Evolutionary conservation across 768 basidiomycete genomes (phyloP), one percentile per base, ranked within the genome.

Genomic region (Fistulinella prunicolor): DNA sequence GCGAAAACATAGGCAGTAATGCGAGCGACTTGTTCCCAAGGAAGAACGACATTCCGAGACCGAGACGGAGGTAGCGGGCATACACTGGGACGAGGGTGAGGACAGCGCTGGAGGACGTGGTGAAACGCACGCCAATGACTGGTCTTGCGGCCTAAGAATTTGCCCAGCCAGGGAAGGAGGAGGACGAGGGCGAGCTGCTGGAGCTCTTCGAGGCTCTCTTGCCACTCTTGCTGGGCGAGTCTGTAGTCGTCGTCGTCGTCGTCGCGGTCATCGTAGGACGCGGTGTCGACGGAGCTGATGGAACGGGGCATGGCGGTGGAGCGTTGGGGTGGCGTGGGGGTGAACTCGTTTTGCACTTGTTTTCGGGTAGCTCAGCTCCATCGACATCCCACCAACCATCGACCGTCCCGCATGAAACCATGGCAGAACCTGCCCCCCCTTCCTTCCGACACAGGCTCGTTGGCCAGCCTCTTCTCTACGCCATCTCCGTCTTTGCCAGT

Each of bases 151-250:
- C 94, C 94, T 29, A 94, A 63, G 80, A 83, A 95, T 64, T 90
- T 94, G 44, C 94, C 94, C 49, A 93, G 65, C 70, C 83, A 86
- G 2, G 94, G 94, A 49, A 96, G 71, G 38, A 94, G 72, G 21
- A 94, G 85, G 47, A 91, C 74, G 30, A 86, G 79, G 44, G 89
- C 68, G 17, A 95, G 79, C 63, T 91, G 80, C 62, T 88, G 84
- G 38, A 96, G 76, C 64, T 96, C 92, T 51, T 83, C 71, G 42
- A 95, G 61, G 60, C 86, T 89, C 67, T 96, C 94, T 59, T 93
- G 86, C 94, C 94, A 95, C 71, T 96, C 94, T 63, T 86, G 78
- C 67, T 94, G 88, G 3, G 89, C 87, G 39, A 86, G 72, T 34
- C 75, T 80, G 57, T 80, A 82, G 59, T 92, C 89, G 49, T 88